Percentiles rank a stretch among this genome's conserved stretches.
These are phyloP conservation scores for Zygoascus flipseniorum DNA, from an alignment of 805 yeast species.

Conservation along the genomic window DNA sequence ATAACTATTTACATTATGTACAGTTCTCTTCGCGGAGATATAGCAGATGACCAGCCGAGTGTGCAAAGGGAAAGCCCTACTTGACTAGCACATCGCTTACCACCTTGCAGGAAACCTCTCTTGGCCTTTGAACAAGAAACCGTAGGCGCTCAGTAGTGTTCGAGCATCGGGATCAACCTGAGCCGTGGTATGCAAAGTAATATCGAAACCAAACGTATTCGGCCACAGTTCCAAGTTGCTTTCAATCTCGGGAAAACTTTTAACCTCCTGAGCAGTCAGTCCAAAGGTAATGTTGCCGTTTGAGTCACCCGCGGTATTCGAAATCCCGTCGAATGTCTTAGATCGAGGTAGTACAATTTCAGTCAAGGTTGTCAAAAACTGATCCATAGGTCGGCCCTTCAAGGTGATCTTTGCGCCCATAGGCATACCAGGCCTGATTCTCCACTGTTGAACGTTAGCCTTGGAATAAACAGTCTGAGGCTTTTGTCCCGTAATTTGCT, in stretches of 20 bases:
- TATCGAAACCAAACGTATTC: conserved; percentile 72
- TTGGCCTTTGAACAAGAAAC: conserved; percentile 63
- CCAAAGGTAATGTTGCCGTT: conserved; percentile 85
- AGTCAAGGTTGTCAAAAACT: conserved; percentile 75
- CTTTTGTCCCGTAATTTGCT: conserved; percentile 90
- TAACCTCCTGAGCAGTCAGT: conserved; percentile 64
- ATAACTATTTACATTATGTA: too few relatives aligned
- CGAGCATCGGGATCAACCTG: conserved; percentile 88
- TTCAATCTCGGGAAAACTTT: conserved; percentile 88
- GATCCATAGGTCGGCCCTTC: conserved; percentile 73
- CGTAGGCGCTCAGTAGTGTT: conserved; percentile 69
- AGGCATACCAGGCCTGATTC: conserved; percentile 74
- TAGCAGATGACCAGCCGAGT: too few relatives aligned
- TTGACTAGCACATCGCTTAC: conserved; percentile 3
- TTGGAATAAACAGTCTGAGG: conserved; percentile 66
- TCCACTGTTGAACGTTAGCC: conserved; percentile 78
- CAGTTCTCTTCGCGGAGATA: too few relatives aligned
- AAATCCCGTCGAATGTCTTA: conserved; percentile 76
- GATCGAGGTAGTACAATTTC: conserved; percentile 91
- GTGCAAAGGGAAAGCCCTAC: too few relatives aligned
- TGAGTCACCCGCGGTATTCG: conserved; percentile 69
- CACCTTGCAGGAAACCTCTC: conserved; percentile 32
- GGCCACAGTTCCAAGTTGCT: conserved; percentile 87
- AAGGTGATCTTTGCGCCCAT: conserved; percentile 85
- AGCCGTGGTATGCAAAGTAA: conserved; percentile 80